These are phyloP conservation scores for Phaeotremella fagi DNA, from an alignment of 768 basidiomycete genomes.

Conservation along the genomic window DNA sequence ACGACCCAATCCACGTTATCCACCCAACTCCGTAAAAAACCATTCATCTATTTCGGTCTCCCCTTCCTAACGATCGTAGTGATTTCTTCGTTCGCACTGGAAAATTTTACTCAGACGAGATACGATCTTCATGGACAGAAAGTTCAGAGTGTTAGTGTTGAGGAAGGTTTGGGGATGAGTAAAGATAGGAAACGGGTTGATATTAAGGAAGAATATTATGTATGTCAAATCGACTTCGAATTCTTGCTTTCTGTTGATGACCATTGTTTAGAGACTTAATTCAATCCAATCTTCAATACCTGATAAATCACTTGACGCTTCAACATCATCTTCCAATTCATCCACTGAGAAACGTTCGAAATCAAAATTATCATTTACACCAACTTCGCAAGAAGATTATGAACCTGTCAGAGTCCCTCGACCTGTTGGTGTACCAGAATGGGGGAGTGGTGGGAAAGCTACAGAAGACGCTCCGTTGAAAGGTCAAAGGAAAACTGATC, in stretches of 20 bases:
- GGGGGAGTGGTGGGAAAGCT: constrained; percentile 56
- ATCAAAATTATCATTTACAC: constrained; percentile 30
- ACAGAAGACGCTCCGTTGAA: constrained; percentile 37
- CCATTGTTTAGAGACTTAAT: not conserved
- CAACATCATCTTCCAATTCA: constrained; percentile 3
- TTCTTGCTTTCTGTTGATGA: too few relatives aligned
- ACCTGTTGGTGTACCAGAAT: constrained; percentile 84
- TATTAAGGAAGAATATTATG: constrained; percentile 92
- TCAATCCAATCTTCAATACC: not conserved
- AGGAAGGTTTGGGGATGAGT: constrained; percentile 41
- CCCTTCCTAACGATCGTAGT: constrained; percentile 84
- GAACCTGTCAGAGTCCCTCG: constrained; percentile 79
- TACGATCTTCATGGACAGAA: constrained; percentile 68
- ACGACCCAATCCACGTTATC: constrained; percentile 15
- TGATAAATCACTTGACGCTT: not conserved
- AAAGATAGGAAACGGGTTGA: constrained; percentile 60
- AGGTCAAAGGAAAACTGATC: constrained; percentile 32
- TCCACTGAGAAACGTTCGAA: constrained; percentile 7
- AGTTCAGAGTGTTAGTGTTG: constrained; percentile 22
- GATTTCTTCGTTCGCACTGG: constrained; percentile 75
- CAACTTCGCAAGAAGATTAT: constrained; percentile 60
- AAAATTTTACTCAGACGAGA: constrained; percentile 77
- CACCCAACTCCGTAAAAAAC: constrained; percentile 29
- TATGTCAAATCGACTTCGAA: constrained; percentile 57
- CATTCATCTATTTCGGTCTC: constrained; percentile 65